A percentile compares a stretch with the other conserved stretches of the same genome.
These are phyloP conservation scores for Xylaria digitata DNA, from an alignment of 2,329 filamentous ascomycete genomes.

Conservation along the genomic window DNA sequence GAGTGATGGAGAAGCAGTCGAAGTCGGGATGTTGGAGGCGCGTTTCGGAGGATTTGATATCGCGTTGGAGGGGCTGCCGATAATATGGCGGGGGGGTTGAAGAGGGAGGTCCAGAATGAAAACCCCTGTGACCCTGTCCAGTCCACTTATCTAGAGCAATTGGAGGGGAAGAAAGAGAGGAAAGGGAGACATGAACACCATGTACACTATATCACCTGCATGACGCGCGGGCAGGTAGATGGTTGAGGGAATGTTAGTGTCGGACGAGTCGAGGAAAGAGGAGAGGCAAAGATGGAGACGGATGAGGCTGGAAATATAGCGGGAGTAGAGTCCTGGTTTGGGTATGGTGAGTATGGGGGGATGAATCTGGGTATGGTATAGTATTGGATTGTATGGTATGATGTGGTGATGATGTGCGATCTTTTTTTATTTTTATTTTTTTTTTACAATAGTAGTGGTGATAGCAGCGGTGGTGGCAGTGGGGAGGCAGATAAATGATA, in stretches of 20 bases:
- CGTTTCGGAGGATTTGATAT: constrained; percentile 16
- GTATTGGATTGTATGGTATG: background rate
- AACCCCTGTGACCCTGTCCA: constrained; percentile 36
- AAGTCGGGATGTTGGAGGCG: constrained; percentile 8
- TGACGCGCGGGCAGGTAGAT: constrained; percentile 40
- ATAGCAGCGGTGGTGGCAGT: background rate
- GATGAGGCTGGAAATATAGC: background rate
- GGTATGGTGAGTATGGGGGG: background rate
- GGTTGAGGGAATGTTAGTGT: background rate
- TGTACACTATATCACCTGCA: constrained; percentile 45
- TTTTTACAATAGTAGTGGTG: background rate
- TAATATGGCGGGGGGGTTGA: constrained; percentile 15
- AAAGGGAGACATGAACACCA: constrained; percentile 21
- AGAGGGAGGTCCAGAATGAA: constrained; percentile 20
- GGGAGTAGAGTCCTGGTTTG: too few relatives aligned
- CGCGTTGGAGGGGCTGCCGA: constrained; percentile 32
- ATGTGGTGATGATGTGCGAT: constrained; percentile 17
- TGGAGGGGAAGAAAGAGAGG: constrained; percentile 28
- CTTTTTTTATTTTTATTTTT: background rate
- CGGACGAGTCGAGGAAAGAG: background rate
- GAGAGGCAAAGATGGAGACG: background rate
- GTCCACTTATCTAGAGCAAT: constrained; percentile 34
- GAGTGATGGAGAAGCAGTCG: background rate
- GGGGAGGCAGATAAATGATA: background rate
- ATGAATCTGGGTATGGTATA: too few relatives aligned